A percentile compares a stretch with the other conserved stretches of the same genome.
phyloP scores from a whole-genome alignment of 371 early-diverging fungal species.

The Apophysomyces sp. region DNA sequence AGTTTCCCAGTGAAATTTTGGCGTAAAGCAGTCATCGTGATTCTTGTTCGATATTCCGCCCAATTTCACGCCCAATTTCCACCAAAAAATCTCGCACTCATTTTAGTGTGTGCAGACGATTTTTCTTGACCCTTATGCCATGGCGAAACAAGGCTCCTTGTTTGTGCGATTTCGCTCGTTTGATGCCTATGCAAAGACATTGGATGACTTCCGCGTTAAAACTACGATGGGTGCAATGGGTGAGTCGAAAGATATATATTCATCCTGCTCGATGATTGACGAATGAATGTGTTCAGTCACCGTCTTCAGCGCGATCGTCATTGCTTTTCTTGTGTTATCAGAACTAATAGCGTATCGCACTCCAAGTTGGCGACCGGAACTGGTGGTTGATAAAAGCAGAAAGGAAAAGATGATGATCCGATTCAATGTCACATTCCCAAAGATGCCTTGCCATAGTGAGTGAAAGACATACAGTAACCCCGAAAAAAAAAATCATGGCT shows the following conservation, averaged over 20 bases:
- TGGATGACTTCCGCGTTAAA: slow-evolving; percentile 93
- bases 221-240: slow-evolving; percentile 85
- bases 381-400: slow-evolving; percentile 84
- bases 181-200: slow-evolving; percentile 95
- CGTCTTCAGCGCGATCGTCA: slow-evolving; percentile 70
- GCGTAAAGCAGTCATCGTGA: no score
- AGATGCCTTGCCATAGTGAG: slow-evolving; percentile 88
- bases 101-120: no score
- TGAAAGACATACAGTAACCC: neutral
- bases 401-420: slow-evolving; percentile 89
- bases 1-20: no score
- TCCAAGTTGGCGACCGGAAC: slow-evolving; percentile 65
- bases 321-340: slow-evolving; percentile 71
- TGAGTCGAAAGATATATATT: slow-evolving; percentile 23
- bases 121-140: neutral
- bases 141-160: slow-evolving; percentile 39
- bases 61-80: no score
- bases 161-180: slow-evolving; percentile 61
- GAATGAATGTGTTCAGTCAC: slow-evolving; percentile 60
- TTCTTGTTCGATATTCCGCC: no score
- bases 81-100: no score
- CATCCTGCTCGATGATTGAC: neutral
- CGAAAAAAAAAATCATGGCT: neutral
- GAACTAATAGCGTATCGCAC: slow-evolving; percentile 83
- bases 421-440: slow-evolving; percentile 88